Percentiles rank a stretch among this genome's conserved stretches.
Evolutionary conservation across 164 flowering plant genomes (phyloP).

Genomic region (Aristolochia californica): DNA sequence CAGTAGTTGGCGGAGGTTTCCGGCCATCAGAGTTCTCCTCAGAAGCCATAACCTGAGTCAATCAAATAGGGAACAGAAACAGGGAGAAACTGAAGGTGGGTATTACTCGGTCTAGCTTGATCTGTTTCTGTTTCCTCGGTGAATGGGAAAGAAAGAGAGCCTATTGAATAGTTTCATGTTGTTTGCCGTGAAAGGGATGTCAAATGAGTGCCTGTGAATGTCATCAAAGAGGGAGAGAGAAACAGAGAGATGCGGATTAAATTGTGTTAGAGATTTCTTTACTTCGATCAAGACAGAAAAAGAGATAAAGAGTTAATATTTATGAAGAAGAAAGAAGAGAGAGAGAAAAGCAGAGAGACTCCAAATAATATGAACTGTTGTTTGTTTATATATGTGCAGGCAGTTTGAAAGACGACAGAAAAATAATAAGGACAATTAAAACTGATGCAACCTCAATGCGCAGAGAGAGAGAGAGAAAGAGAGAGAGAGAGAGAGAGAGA

Average conservation of each 20-base stretch:
- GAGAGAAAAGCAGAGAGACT: not conserved
- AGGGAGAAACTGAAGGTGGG: conserved; percentile 1
- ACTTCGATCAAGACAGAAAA: not conserved
- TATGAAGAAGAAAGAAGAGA: not conserved
- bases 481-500: no score
- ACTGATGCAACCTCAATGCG: not conserved
- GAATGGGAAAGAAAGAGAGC: conserved; percentile 28
- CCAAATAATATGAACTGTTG: not conserved
- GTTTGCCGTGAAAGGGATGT: conserved; percentile 12
- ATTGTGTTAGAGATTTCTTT: not conserved
- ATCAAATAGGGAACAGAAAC: no score
- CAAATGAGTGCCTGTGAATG: conserved; percentile 20
- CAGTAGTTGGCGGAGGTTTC: conserved; percentile 8
- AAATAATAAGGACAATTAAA: not conserved
- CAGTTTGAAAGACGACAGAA: not conserved
- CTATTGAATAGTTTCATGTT: conserved; percentile 48
- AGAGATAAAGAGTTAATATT: not conserved
- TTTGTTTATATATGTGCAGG: not conserved
- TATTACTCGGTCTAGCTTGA: conserved; percentile 3
- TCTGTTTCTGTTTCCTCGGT: conserved; percentile 32
- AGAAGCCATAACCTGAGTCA: conserved; percentile 22
- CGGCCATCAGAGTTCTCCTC: conserved; percentile 5
- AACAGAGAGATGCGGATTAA: no score
- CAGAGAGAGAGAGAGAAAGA: not conserved
- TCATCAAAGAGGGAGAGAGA: conserved; percentile 11